Evolutionary conservation across 108 stramenopile genomes (phyloP), one percentile per base, ranked within the genome.

Genomic region (Cyclostephanos tholiformis): DNA sequence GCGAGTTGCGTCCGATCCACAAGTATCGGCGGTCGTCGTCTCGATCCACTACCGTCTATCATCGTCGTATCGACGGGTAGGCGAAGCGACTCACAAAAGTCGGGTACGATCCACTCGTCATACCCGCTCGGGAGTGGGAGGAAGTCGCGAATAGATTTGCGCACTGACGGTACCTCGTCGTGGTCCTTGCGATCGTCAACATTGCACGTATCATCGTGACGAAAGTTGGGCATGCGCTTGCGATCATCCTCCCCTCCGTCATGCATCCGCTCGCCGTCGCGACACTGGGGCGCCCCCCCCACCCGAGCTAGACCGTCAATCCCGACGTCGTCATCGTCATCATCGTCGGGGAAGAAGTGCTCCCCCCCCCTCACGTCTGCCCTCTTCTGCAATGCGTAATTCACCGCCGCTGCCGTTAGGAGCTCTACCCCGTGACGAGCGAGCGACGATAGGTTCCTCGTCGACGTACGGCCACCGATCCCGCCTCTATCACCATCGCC

Each of bases 51-150:
- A 27, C 10, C 50, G 38, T 53, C 13, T 38, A 12, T n/a, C 46
- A 53, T 12, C 16, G 48, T 38, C 30, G 49, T 22, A 8, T 67
- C 25, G 20, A 57, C 74, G 0, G 88, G 88, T 58, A 91, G 71
- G 44, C 74, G 69, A 5, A 91, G 27, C 1, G 27, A 59, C 22
- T 74, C 74, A 50, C 79, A 90, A 44, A 83, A 71, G 12, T 86
- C 77, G 6, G 93, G 93, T 49, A 91, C 81, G 14, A 77, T 64
- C 93, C 93, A 94, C 71, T 90, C 88, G 43, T 91, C 78, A 51
- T 71, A 88, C 20, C 83, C 84, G 14, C 77, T 69, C 4, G 93
- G 93, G 0, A 89, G 60, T 14, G 71, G 67, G 26, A 87, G 50
- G 51, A 71, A 39, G 13, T 74, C 76, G 0, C 36, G 13, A 3